phyloP scores from a whole-genome alignment of 345 rosid genomes.

The Arabidopsis thaliana region TAIR10.1 NC_003070.9:4673001-4673500 shows the following conservation, averaged over 20 bases:
- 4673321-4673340: no score
- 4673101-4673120: neutral
- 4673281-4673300: no score
- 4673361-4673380: no score
- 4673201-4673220: neutral
- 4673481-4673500: neutral
- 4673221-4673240: no score
- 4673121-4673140: conserved; percentile 12
- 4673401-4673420: no score
- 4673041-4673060: conserved; percentile 41
- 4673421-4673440: neutral
- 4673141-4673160: conserved; percentile 1
- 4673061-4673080: conserved; percentile 12
- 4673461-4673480: neutral
- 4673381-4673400: no score
- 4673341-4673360: no score
- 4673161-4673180: neutral
- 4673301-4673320: no score
- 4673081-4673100: conserved; percentile 29
- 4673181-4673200: neutral
- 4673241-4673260: no score
- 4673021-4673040: conserved; percentile 15
- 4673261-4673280: no score
- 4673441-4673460: neutral
- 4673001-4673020: conserved; percentile 25